Evolutionary conservation across 805 yeast species (phyloP).

Genomic region (Candida odintsovae): DNA sequence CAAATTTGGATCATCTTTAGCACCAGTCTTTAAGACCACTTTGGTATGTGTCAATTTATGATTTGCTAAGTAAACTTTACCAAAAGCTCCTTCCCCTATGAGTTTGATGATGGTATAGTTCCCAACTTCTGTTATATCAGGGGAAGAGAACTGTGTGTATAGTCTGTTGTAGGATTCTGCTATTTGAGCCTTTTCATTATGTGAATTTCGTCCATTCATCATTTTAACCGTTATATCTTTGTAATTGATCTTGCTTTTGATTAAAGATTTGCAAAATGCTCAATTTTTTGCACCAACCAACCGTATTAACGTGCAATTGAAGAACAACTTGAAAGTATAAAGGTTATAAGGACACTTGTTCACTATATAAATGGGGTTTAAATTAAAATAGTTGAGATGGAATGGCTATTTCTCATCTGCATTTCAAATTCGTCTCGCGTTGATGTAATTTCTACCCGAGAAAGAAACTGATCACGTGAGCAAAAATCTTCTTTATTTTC

Average conservation of each 20-base stretch:
- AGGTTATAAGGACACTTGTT: no score
- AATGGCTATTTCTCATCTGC: no score
- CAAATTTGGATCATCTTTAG: conserved; percentile 72
- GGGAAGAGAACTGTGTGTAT: conserved; percentile 39
- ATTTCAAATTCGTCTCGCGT: no score
- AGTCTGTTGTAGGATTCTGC: conserved; percentile 63
- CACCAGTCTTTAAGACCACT: conserved; percentile 81
- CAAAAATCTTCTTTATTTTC: background rate
- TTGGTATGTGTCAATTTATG: conserved; percentile 71
- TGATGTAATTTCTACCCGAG: background rate
- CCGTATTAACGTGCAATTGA: background rate
- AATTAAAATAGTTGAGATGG: no score
- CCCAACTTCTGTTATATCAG: conserved; percentile 64
- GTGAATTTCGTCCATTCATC: conserved; percentile 11
- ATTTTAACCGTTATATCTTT: no score
- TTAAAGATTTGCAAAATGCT: background rate
- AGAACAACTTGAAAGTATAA: no score
- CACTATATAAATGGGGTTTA: no score
- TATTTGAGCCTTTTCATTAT: conserved; percentile 29
- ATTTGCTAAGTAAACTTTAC: conserved; percentile 80
- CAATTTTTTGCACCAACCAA: no score
- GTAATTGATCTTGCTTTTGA: background rate
- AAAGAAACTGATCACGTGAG: background rate
- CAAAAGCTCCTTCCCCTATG: conserved; percentile 91
- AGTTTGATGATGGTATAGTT: conserved; percentile 67